Evolutionary conservation across 2,329 filamentous ascomycete genomes (phyloP), one percentile per base, ranked within the genome.

Genomic region (Arthrinium puccinioides): DNA sequence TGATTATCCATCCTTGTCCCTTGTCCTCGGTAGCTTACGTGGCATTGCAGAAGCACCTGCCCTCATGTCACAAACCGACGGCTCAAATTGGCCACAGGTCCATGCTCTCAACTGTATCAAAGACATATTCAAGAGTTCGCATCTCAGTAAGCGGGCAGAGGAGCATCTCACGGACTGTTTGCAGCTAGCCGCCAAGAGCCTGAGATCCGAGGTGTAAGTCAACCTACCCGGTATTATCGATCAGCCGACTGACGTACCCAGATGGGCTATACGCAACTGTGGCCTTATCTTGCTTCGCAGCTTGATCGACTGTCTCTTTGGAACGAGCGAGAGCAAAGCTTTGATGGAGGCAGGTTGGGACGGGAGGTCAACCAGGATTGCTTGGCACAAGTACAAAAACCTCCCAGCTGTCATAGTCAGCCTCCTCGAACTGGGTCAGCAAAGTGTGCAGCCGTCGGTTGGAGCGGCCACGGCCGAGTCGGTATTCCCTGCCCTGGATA

Each of bases 231-330:
- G 9, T 10, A 19, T 15, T 7, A 11, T 31, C 18, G n/a, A 11
- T n/a, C 9, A 32, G 4, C 9, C 3, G 18, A 16, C 31, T 33
- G 6, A 33, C 14, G 21, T 26, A 19, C 10, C 40, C 45, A 85
- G 80, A 16, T 98, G 92, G 92, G 87, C 89, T 0, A 88, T 98
- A 39, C 82, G 89, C 1, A 98, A 98, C 57, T 96, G 88, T 48
- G 88, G 88, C 2, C 64, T 97, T 23, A 84, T 97, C 63, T 76
- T 98, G 6, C 80, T 97, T 46, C 79, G 90, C 38, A 87, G 87
- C 44, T 69, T 96, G 5, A 84, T 94, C 36, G 86, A 92, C 54
- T 75, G 76, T 44, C 65, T 94, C 1, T 77, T 92, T 20, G 85
- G 86, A 13, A 86, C 81, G 0, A 81, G 78, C 38, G 82, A 87